Evolutionary conservation across 208 protist genomes (phyloP).

Genomic region (Trypanosoma melophagium): DNA sequence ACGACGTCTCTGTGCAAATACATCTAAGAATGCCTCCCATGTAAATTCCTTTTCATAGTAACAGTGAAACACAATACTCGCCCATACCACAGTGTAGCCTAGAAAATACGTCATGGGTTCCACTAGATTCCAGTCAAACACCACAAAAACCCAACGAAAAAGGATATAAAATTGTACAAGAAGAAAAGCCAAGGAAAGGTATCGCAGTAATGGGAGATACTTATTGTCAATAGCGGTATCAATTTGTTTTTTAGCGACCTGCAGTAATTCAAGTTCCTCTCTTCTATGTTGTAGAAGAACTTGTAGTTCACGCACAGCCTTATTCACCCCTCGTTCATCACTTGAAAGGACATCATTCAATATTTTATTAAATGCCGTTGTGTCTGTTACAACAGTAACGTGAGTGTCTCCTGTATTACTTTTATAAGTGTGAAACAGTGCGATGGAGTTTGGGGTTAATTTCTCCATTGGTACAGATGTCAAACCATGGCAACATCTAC

Average conservation of each 20-base stretch:
- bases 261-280: slow-evolving; percentile 29
- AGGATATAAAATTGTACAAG: slow-evolving; percentile 61
- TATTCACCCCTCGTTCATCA: slow-evolving; percentile 6
- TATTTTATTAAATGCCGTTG: slow-evolving; percentile 13
- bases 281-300: slow-evolving; percentile 22
- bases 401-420: neutral
- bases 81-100: slow-evolving; percentile 59
- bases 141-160: slow-evolving; percentile 84
- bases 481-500: neutral
- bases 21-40: slow-evolving; percentile 50
- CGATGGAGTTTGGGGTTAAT: neutral
- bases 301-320: slow-evolving; percentile 39
- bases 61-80: slow-evolving; percentile 72
- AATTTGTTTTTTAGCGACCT: slow-evolving; percentile 35
- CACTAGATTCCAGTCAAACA: slow-evolving; percentile 88
- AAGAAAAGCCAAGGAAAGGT: slow-evolving; percentile 45
- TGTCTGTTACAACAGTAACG: neutral
- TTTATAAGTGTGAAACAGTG: neutral
- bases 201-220: slow-evolving; percentile 54
- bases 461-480: neutral
- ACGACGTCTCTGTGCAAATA: slow-evolving; percentile 32
- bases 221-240: slow-evolving; percentile 39
- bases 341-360: slow-evolving; percentile 2
- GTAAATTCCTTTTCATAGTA: slow-evolving; percentile 53
- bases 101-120: slow-evolving; percentile 88